phyloP scores from a whole-genome alignment of 1,284 basidiomycete species.

The Ustilago tritici region DNA sequence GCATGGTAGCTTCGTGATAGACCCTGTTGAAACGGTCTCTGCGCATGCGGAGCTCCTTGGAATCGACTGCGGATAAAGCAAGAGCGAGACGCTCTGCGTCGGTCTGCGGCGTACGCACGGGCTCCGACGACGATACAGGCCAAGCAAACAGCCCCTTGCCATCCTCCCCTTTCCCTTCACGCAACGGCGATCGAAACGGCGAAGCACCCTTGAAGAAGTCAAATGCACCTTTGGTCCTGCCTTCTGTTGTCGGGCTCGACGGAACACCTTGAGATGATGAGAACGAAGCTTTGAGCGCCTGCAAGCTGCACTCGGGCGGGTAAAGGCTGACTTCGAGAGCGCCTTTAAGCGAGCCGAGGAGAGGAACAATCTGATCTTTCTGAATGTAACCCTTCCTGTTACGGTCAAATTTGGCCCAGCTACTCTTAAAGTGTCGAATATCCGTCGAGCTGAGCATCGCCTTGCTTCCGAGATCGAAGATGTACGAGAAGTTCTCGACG shows the following conservation, averaged over 20 bases:
- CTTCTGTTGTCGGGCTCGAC: conserved; percentile 15
- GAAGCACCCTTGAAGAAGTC: conserved; percentile 39
- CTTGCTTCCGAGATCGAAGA: conserved; percentile 88
- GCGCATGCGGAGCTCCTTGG: conserved; percentile 55
- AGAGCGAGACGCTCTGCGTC: conserved; percentile 40
- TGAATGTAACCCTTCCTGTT: conserved; percentile 82
- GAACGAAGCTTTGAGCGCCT: conserved; percentile 33
- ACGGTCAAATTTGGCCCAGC: conserved; percentile 88
- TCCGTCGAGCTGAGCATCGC: conserved; percentile 83
- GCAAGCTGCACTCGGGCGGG: conserved; percentile 45
- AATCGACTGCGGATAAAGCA: conserved; percentile 40
- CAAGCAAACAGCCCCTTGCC: conserved; percentile 29
- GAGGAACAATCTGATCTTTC: conserved; percentile 80
- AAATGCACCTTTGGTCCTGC: conserved; percentile 29
- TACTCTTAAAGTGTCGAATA: conserved; percentile 82
- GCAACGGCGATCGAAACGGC: conserved; percentile 36
- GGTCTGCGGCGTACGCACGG: conserved; percentile 6
- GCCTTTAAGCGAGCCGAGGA: conserved; percentile 74
- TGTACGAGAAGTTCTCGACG: conserved; percentile 95
- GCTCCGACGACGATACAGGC: conserved; percentile 24
- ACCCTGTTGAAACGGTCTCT: conserved; percentile 63
- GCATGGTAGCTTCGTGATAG: conserved; percentile 68
- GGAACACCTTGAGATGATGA: conserved; percentile 2
- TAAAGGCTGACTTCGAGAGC: conserved; percentile 63
- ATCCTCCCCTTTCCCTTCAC: conserved; percentile 22